Evolutionary conservation across 768 basidiomycete genomes (phyloP).

Genomic region (Lactarius pseudohatsudake): DNA sequence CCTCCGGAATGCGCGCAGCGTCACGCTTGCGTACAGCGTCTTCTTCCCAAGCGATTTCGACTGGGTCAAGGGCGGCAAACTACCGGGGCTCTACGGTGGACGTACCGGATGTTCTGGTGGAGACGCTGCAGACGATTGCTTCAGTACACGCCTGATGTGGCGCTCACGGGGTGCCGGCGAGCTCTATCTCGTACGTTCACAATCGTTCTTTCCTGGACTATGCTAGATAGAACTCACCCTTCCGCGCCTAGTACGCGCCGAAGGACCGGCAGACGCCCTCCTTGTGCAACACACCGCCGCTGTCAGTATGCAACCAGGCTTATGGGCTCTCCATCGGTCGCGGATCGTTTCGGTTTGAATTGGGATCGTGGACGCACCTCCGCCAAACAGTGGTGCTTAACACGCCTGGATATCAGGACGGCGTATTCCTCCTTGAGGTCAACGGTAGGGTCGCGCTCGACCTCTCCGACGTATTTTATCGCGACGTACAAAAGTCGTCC

Average conservation of each 20-base stretch:
- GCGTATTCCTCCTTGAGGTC: constrained; percentile 62
- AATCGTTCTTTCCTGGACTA: not conserved
- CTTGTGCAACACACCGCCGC: constrained; percentile 55
- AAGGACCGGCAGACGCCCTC: constrained; percentile 62
- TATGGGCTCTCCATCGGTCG: constrained; percentile 79
- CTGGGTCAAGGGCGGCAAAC: constrained; percentile 80
- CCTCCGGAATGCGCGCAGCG: constrained; percentile 48
- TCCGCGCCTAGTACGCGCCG: constrained; percentile 60
- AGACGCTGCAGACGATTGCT: constrained; percentile 67
- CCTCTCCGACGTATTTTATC: constrained; percentile 61
- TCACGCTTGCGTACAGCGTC: constrained; percentile 66
- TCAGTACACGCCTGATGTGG: constrained; percentile 88
- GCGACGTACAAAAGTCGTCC: constrained; percentile 33
- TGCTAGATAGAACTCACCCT: not conserved
- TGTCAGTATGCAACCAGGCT: constrained; percentile 58
- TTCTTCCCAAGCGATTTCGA: constrained; percentile 75
- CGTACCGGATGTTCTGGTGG: constrained; percentile 71
- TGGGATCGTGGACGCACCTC: constrained; percentile 70
- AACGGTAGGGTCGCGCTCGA: constrained; percentile 55
- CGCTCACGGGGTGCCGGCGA: constrained; percentile 66
- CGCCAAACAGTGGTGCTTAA: constrained; percentile 71
- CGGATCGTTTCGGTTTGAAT: constrained; percentile 61
- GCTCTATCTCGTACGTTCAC: constrained; percentile 58
- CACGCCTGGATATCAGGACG: constrained; percentile 70
- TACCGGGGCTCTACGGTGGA: constrained; percentile 80